phyloP scores from a whole-genome alignment of 306 rosid species.

The Cyamopsis tetragonoloba region DNA sequence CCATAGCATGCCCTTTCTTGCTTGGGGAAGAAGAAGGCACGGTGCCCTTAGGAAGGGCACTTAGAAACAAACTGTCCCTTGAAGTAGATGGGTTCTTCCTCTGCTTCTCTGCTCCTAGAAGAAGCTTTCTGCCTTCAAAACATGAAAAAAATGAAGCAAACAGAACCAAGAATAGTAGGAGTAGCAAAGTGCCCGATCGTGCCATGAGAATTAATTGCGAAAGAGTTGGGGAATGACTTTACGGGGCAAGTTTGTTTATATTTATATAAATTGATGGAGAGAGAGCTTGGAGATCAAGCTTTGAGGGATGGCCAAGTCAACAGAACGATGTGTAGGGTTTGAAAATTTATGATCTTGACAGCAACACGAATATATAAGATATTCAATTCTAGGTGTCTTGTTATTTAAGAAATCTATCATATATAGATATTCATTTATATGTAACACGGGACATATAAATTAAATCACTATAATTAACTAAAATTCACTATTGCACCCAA shows the following conservation, averaged over 20 bases:
- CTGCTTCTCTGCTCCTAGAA: constrained; percentile 1
- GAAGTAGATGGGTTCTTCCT: not conserved
- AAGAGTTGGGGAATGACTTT: not conserved
- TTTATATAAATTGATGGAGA: not conserved
- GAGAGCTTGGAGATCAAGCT: not conserved
- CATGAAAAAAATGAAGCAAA: constrained; percentile 31
- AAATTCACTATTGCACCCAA: too few species aligned
- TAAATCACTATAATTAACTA: too few species aligned
- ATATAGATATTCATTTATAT: not conserved
- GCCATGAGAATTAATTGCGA: constrained; percentile 38
- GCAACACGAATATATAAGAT: not conserved
- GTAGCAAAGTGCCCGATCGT: constrained; percentile 27
- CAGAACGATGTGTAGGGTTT: not conserved
- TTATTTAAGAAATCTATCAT: not conserved
- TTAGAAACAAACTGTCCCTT: constrained; percentile 36
- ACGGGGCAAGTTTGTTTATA: not conserved
- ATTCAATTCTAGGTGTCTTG: not conserved
- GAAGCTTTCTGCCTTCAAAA: constrained; percentile 47
- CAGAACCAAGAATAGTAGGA: constrained; percentile 34
- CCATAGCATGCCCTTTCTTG: constrained; percentile 52
- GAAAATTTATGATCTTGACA: not conserved
- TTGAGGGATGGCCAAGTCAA: constrained; percentile 1
- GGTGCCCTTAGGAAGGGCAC: constrained; percentile 69
- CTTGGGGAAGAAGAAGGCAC: constrained; percentile 72
- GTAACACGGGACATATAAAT: not conserved